phyloP scores from a whole-genome alignment of 371 early-diverging fungal species.

The Apophysomyces variabilis region DNA sequence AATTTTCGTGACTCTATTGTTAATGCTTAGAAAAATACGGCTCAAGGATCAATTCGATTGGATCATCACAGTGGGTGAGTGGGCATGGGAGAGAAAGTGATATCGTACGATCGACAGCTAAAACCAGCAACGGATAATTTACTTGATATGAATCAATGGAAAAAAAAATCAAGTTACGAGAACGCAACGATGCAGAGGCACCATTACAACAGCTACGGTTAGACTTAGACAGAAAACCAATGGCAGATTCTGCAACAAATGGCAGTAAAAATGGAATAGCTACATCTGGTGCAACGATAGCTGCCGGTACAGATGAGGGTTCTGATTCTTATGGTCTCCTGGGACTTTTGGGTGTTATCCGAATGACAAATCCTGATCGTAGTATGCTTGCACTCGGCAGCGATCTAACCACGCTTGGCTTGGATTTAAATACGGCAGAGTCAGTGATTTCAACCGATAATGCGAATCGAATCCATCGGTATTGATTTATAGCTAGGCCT shows the following conservation, averaged over 20 bases:
- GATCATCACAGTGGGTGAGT: background rate
- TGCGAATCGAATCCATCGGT: background rate
- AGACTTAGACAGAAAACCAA: background rate
- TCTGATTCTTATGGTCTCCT: constrained; percentile 64
- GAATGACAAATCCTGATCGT: constrained; percentile 71
- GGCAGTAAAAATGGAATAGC: background rate
- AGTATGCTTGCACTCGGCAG: constrained; percentile 74
- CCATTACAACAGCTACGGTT: background rate
- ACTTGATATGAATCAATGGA: background rate
- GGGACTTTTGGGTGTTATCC: constrained; percentile 75
- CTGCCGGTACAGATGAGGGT: background rate
- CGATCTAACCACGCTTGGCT: constrained; percentile 76
- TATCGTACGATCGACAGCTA: background rate
- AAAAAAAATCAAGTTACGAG: background rate
- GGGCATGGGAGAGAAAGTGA: background rate
- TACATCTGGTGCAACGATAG: background rate
- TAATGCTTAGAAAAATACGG: background rate
- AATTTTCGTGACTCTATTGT: background rate
- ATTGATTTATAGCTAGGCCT: constrained; percentile 54
- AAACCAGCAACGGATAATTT: background rate
- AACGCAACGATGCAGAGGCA: background rate
- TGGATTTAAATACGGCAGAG: constrained; percentile 74
- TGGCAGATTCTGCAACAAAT: background rate
- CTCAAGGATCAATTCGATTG: background rate
- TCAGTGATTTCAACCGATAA: constrained; percentile 30